Evolutionary conservation across 2,329 filamentous ascomycete species (phyloP), one percentile per base, ranked within the genome.

Genomic region (Thielaviopsis cerberus): DNA sequence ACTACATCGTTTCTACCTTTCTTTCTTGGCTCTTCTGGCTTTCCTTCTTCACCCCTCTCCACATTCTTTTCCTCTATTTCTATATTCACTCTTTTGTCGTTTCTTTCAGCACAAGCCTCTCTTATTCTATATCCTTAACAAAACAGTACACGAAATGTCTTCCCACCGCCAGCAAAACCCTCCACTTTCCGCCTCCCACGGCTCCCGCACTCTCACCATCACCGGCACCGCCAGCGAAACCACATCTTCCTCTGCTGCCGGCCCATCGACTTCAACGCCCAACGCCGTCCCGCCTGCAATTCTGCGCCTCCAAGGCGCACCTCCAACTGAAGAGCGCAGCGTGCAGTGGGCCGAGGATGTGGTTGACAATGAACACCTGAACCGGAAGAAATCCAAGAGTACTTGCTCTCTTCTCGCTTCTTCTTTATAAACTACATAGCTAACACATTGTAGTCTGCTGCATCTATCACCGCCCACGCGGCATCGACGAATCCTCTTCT

Each of bases 321-420:
- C 74, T 59, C 64, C 67, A 15, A 64, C 72, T 0, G 70, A 71
- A 25, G 69, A 73, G 20, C 76, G 83, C 56, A 81, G 81, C 54
- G 92, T 98, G 58, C 83, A 86, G 69, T 98, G 92, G 92, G 88
- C 88, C 6, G 87, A 92, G 66, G 85, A 88, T 66, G 90, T 96
- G 6, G 76, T 98, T 2, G 90, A 98, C 71, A 98, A 98, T 67
- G 92, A 98, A 71, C 88, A 88, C 3, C 78, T 97, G 69, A 89
- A 89, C 7, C 86, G 87, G 71, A 98, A 97, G 73, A 91, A 82
- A 63, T 94, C 88, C 20, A 98, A 98, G 80, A 87, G 88, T 91
- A 69, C 34, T 65, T 20, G 3, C 45, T n/a, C n/a, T 50, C 10
- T 5, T 17, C 13, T n/a, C n/a, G n/a, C 25, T 25, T 24, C 13